Base-by-base conservation (phyloP, 768 basidiomycete genomes). In the Boletus subcaerulescens region DNA sequence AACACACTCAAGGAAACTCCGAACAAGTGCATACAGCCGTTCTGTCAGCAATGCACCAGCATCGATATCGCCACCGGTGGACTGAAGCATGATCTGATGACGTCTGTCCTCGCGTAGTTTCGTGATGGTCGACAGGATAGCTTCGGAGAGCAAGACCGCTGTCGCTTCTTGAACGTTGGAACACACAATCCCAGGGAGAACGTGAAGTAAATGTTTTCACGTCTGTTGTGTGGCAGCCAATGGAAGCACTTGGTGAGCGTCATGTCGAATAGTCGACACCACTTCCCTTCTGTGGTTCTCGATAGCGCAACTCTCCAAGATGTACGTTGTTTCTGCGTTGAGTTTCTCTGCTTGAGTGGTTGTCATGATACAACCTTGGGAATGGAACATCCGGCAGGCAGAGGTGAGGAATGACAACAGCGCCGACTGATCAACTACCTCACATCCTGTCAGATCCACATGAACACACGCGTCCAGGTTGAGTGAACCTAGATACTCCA, bases 231-330 rank as follows among this genome's bases (percentile, higher is more conserved):
- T 0, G 91, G 87, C 13, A 97, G 77, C 35, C 87, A 84, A 55
- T 84, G 79, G 72, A 96, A 96, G 53, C 92, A 91, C 65, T 93
- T 93, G 31, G 85, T 85, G 17, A 98, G 79, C 2, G 87, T 83
- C 67, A 93, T 85, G 73, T 96, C 91, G 49, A 98, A 76, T 36
- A 94, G 67, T 38, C 86, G 78, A 54, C 3, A 80, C 76, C 9
- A 98, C 82, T 65, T 91, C 85, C 15, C 93, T 83, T 18, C 90
- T 84, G 66, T 93, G 88, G 62, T 98, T 98, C 70, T 94, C 93
- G 50, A 88, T 78, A 0, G 85, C 88, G 55, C 93, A 89, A 51
- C 90, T 91, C 66, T 89, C 85, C 57, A 97, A 63, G 43, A 98
- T 80, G 59, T 92, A 93, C 0, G 73, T 74, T 10, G 81, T 83